phyloP scores from a whole-genome alignment of 1,284 basidiomycete species.

The Takashimella tepidaria region DNA sequence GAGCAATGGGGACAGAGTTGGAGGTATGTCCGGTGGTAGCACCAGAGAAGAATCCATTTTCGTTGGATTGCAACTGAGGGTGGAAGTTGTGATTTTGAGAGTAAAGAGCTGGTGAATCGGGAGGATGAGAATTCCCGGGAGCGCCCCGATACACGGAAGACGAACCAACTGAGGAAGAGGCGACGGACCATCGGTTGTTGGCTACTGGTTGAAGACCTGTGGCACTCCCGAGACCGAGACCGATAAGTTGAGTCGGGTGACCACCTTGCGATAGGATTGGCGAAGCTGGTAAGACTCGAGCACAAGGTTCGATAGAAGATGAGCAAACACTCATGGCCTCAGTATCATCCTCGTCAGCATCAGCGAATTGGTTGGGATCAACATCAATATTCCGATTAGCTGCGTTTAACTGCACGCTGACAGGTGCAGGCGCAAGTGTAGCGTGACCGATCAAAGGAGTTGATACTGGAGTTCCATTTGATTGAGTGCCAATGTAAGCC shows the following conservation, averaged over 20 bases:
- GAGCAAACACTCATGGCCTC: constrained; percentile 17
- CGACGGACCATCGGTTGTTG: constrained; percentile 32
- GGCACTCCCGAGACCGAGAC: constrained; percentile 29
- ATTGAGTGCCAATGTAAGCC: constrained; percentile 26
- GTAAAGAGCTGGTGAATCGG: constrained; percentile 17
- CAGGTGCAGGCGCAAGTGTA: not conserved
- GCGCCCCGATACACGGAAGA: constrained; percentile 18
- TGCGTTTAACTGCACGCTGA: not conserved
- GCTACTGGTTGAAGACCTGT: constrained; percentile 26
- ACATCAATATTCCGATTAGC: constrained; percentile 18
- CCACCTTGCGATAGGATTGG: constrained; percentile 7
- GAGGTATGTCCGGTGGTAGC: too few relatives aligned
- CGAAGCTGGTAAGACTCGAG: not conserved
- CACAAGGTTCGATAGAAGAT: not conserved
- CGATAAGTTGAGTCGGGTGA: constrained; percentile 27
- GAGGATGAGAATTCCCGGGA: constrained; percentile 17
- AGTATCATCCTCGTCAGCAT: constrained; percentile 54
- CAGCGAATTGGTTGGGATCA: constrained; percentile 51
- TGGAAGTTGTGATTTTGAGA: constrained; percentile 10
- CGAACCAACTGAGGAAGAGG: constrained; percentile 26
- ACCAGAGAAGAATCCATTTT: too few relatives aligned
- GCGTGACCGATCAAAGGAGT: constrained; percentile 3
- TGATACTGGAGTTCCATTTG: constrained; percentile 9
- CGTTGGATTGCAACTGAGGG: not conserved
- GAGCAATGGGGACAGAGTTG: constrained; percentile 1